phyloP scores from a whole-genome alignment of 2,329 filamentous ascomycete genomes.

The Colletotrichum caudatum region DNA sequence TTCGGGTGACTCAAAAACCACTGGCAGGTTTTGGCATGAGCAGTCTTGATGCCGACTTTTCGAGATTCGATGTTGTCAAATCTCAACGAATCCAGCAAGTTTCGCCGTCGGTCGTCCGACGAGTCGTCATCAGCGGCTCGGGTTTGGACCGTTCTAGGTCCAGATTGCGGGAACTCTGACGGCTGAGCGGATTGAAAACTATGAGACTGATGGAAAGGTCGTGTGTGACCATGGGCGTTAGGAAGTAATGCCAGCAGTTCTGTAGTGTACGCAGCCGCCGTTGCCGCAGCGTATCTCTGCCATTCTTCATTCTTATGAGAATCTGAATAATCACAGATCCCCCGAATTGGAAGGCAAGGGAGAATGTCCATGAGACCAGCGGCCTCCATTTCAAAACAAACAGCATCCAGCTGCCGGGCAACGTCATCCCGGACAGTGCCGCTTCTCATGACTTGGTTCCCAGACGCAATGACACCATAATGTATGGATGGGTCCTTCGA shows the following conservation, averaged over 20 bases:
- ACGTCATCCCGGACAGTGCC: constrained; percentile 48
- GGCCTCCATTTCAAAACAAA: constrained; percentile 48
- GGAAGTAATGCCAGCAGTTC: constrained; percentile 33
- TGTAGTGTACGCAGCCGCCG: constrained; percentile 47
- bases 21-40: constrained; percentile 41
- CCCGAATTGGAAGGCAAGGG: constrained; percentile 50
- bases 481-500: constrained; percentile 27
- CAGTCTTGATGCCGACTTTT: constrained; percentile 26
- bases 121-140: neutral
- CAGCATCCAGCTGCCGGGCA: neutral
- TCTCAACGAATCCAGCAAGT: constrained; percentile 30
- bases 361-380: constrained; percentile 44
- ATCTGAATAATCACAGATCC: constrained; percentile 55
- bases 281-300: constrained; percentile 51
- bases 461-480: constrained; percentile 46
- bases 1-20: constrained; percentile 40
- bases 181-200: neutral
- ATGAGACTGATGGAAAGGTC: fast-evolving
- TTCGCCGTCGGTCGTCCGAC: neutral
- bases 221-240: fast-evolving
- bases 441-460: constrained; percentile 51
- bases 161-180: neutral
- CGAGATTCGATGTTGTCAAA: constrained; percentile 42
- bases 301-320: constrained; percentile 53
- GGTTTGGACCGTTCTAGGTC: neutral